Conservation (phyloP, 345 rosid species). For the Passiflora organensis region DNA sequence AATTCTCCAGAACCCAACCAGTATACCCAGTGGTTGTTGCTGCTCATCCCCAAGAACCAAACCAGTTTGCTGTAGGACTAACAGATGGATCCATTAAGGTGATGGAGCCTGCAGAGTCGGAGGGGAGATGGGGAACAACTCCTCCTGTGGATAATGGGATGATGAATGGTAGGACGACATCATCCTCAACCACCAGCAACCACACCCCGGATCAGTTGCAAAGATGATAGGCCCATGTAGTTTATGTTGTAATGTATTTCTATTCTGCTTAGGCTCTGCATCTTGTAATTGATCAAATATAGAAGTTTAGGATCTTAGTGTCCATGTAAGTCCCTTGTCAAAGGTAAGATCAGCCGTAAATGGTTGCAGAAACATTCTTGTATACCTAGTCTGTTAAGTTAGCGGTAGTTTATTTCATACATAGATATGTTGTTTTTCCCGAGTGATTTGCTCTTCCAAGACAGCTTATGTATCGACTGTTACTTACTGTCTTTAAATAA, state of each 20-base stretch:
- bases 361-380: constrained; percentile 37
- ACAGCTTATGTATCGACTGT: constrained; percentile 15
- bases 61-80: constrained; percentile 73
- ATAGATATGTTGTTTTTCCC: too few relatives aligned
- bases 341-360: constrained; percentile 18
- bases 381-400: constrained; percentile 15
- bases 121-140: constrained; percentile 64
- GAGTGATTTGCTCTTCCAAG: too few relatives aligned
- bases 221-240: constrained; percentile 41
- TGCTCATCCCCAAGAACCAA: constrained; percentile 65
- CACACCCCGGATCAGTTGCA: constrained; percentile 66
- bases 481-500: constrained; percentile 3
- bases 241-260: neutral
- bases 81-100: constrained; percentile 65
- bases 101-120: constrained; percentile 64
- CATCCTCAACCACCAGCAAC: constrained; percentile 77
- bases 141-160: constrained; percentile 63
- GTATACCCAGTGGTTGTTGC: constrained; percentile 68
- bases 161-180: constrained; percentile 49
- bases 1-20: constrained; percentile 49
- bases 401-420: constrained; percentile 8
- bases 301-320: constrained; percentile 26
- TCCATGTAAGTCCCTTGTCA: constrained; percentile 11
- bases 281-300: constrained; percentile 13
- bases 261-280: constrained; percentile 9